Evolutionary conservation across 768 basidiomycete genomes (phyloP).

Genomic region (Lactarius vividus): DNA sequence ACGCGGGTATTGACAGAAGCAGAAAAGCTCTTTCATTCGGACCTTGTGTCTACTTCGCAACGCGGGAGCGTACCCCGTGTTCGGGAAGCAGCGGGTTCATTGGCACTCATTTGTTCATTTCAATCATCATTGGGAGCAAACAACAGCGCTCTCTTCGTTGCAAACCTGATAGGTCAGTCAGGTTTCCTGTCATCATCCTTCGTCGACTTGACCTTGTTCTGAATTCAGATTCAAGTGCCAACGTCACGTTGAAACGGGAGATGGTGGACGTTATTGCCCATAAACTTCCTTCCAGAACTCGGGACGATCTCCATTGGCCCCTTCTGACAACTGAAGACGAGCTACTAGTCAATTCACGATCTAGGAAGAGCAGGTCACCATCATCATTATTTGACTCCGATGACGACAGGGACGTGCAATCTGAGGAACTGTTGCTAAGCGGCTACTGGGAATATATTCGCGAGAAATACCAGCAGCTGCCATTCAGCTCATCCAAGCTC

Average conservation of each 20-base stretch:
- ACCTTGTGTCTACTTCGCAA: conserved; percentile 51
- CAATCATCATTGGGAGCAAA: conserved; percentile 73
- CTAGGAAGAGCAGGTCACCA: conserved; percentile 29
- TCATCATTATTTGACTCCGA: conserved; percentile 33
- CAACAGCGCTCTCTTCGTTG: conserved; percentile 53
- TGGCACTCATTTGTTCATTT: conserved; percentile 70
- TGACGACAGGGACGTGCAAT: conserved; percentile 38
- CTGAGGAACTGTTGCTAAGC: conserved; percentile 38
- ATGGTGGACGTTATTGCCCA: conserved; percentile 76
- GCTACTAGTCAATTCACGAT: conserved; percentile 33
- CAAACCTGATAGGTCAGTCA: conserved; percentile 57
- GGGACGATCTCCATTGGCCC: conserved; percentile 80
- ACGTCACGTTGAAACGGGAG: conserved; percentile 81
- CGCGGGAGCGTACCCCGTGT: conserved; percentile 69
- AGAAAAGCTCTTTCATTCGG: conserved; percentile 66
- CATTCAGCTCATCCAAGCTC: conserved; percentile 42
- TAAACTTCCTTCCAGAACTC: conserved; percentile 53
- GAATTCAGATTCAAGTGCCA: conserved; percentile 62
- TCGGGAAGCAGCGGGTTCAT: conserved; percentile 68
- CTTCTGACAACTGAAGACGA: conserved; percentile 46
- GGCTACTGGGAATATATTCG: conserved; percentile 63
- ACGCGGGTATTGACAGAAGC: conserved; percentile 60
- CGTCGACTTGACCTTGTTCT: background rate
- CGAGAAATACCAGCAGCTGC: conserved; percentile 50
- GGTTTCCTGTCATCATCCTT: background rate